Conservation (phyloP, 495 filamentous ascomycete genomes). For the Lepraria neglecta region DNA sequence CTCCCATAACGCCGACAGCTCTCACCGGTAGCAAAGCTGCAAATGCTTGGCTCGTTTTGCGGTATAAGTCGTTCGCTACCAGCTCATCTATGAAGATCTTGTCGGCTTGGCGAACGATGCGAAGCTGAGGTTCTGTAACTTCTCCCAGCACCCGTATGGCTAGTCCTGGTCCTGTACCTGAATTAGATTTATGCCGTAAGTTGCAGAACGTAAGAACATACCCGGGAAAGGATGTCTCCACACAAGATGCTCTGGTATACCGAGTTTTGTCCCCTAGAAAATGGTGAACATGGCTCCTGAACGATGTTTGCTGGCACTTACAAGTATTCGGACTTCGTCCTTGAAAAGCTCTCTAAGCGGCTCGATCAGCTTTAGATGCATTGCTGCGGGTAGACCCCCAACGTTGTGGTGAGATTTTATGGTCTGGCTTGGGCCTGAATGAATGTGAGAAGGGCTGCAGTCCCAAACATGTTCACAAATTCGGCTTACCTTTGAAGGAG, state of each 20-base stretch:
- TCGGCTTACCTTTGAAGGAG: slow-evolving; percentile 10
- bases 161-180: slow-evolving; percentile 60
- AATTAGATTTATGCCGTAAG: slow-evolving; percentile 10
- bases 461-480: background rate
- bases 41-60: slow-evolving; percentile 75
- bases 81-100: slow-evolving; percentile 82
- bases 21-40: slow-evolving; percentile 66
- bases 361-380: slow-evolving; percentile 66
- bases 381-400: slow-evolving; percentile 56
- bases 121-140: slow-evolving; percentile 70
- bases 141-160: slow-evolving; percentile 87
- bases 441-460: slow-evolving; percentile 33
- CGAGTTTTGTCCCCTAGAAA: slow-evolving; percentile 56
- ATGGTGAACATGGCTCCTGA: too few relatives aligned
- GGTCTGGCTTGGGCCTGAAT: slow-evolving; percentile 68
- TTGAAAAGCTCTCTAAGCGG: slow-evolving; percentile 77
- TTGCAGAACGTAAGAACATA: background rate
- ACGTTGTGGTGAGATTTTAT: slow-evolving; percentile 89
- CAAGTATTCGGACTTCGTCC: slow-evolving; percentile 52
- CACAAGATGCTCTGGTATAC: slow-evolving; percentile 70
- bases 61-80: slow-evolving; percentile 72
- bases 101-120: slow-evolving; percentile 78
- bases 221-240: slow-evolving; percentile 76
- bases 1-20: slow-evolving; percentile 75
- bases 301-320: too few relatives aligned